phyloP scores from a whole-genome alignment of 768 basidiomycete species.

The Tricholoma furcatifolium region DNA sequence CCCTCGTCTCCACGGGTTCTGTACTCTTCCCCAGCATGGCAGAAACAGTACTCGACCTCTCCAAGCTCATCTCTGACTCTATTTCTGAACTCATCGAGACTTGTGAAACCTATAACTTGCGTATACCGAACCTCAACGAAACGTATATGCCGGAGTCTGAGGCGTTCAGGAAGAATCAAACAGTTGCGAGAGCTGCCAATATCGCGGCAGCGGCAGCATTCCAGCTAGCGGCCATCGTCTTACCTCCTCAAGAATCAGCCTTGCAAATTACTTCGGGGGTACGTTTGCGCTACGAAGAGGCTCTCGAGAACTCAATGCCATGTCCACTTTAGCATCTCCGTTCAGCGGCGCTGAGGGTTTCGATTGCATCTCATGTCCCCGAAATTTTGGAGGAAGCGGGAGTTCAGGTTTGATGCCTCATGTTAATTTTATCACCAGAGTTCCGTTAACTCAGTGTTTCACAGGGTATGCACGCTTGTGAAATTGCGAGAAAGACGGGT shows the following conservation, averaged over 20 bases:
- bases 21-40: slow-evolving; percentile 1
- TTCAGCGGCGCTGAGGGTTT: slow-evolving; percentile 23
- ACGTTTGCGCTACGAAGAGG: not conserved
- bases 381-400: slow-evolving; percentile 34
- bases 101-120: slow-evolving; percentile 14
- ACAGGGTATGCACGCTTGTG: slow-evolving; percentile 36
- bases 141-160: slow-evolving; percentile 24
- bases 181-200: slow-evolving; percentile 26
- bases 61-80: slow-evolving; percentile 17
- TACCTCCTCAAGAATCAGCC: slow-evolving; percentile 25
- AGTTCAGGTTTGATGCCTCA: slow-evolving; percentile 19
- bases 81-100: slow-evolving; percentile 22
- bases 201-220: slow-evolving; percentile 30
- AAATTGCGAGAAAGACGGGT: slow-evolving; percentile 31
- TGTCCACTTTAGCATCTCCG: slow-evolving; percentile 18
- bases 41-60: slow-evolving; percentile 11
- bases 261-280: slow-evolving; percentile 22
- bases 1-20: too few relatives aligned
- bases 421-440: not conserved
- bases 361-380: slow-evolving; percentile 22
- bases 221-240: slow-evolving; percentile 29
- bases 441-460: too few relatives aligned
- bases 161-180: slow-evolving; percentile 25
- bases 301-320: not conserved
- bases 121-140: slow-evolving; percentile 25